Base-by-base conservation (phyloP, 129 eudicot genomes). In the Flaveria sonorensis region DNA sequence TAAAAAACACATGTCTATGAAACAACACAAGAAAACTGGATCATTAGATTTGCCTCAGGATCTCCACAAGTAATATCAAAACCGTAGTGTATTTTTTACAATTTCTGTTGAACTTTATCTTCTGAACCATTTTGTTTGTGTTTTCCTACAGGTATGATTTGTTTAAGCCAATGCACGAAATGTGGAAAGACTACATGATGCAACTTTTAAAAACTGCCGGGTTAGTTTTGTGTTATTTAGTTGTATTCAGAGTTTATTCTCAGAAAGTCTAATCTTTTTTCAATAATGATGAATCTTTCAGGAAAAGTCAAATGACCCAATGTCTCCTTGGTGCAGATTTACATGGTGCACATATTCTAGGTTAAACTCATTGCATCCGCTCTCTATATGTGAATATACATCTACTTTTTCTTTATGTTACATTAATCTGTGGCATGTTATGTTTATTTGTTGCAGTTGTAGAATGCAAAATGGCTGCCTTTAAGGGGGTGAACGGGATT, bases 271-370 rank as follows among this genome's bases (percentile, higher is more conserved):
- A 9, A 69, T 42, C 28, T 9, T 75, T 21, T 42, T 79, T 59
- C 8, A 64, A 53, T 12, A 10, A 26, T 68, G 45, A 74, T 74
- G 62, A 62, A 61, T 36, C 36, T 68, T 88, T 79, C 86, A 93
- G 98, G 90, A 88, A 82, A 82, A 85, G 87, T 82, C 88, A 90
- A 69, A 32, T 89, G 79, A 87, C 93, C 12, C 84, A 82, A 36
- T 79, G 86, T 81, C 95, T 94, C 69, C 88, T 89, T 39, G 78
- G 81, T 82, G 98, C 97, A 11, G 96, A 94, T 81, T 84, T 93
- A 36, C 98, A 87, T 62, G 97, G 98, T 75, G 93, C 98, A 63
- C 19, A 89, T 79, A 86, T 91, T 84, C 79, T 89, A 81, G 96
- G 96, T 93, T 62, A 53, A 64, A 61, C 70, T 13, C 46, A 14